Base-by-base conservation (phyloP, 345 rosid genomes). In the Anastatica hierochuntica region DNA sequence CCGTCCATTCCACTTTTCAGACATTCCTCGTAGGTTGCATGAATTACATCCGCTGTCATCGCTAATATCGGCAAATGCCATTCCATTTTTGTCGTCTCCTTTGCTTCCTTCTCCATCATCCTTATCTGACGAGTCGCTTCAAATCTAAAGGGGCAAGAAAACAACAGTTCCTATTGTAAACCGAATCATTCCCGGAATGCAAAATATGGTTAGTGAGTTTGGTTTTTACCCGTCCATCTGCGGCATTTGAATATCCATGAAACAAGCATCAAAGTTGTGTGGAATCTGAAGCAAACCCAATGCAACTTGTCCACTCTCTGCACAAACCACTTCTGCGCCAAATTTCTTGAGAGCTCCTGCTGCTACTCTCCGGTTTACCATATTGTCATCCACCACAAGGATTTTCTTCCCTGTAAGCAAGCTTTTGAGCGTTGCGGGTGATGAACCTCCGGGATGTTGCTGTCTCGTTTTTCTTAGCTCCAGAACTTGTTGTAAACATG, bases 211-310 rank as follows among this genome's bases (percentile, higher is more conserved):
- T 21, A 21, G 24, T 21, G 24, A 21, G 2, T 21, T 29, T 1
- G 8, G 33, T 4, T 6, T 8, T 29, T 29, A 29, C 96, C 98
- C 98, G 50, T 92, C 98, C 98, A 92, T 92, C 62, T 85, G 96
- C 2, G 98, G 98, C 98, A 92, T 92, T 62, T 92, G 98, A 57
- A 92, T 88, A 50, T 92, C 98, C 98, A 92, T 92, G 72, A 92
- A 92, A 75, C 98, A 92, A 20, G 98, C 98, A 73, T 92, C 96
- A 15, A 83, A 88, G 39, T 4, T 33, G 45, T 92, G 98, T 10
- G 98, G 95, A 40, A 77, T 66, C 55, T 81, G 76, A 72, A 92
- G 98, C 74, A 81, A 58, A 15, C 53, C 54, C 41, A 92, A 43
- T 8, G 98, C 98, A 69, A 76, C 78, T 70, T 81, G 79, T 39